phyloP scores from a whole-genome alignment of 2,329 filamentous ascomycete species.

The Sporothrix euskadiensis region DNA sequence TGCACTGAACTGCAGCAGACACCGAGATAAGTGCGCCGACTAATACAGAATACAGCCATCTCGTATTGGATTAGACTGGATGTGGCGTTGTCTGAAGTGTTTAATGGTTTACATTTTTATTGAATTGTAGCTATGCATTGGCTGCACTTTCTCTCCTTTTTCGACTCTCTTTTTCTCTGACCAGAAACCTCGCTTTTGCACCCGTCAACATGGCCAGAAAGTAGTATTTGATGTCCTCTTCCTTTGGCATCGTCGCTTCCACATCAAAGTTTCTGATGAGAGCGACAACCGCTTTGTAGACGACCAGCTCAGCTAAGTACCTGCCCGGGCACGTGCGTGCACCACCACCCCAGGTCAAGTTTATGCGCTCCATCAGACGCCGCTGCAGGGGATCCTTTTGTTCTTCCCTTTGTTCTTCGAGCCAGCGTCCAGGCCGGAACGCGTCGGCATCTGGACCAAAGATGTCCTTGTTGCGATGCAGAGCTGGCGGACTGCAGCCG shows the following conservation, averaged over 20 bases:
- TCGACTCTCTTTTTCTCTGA: background rate
- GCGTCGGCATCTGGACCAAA: slow-evolving; percentile 49
- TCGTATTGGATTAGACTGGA: too few relatives aligned
- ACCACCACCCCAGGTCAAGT: slow-evolving; percentile 55
- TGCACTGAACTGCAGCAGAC: too few relatives aligned
- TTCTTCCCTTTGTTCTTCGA: slow-evolving; percentile 35
- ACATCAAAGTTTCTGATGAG: slow-evolving; percentile 50
- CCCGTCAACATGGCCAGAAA: slow-evolving; percentile 57
- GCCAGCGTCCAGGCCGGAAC: slow-evolving; percentile 53
- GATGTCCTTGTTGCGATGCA: slow-evolving; percentile 53
- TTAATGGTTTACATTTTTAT: background rate
- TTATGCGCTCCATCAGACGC: slow-evolving; percentile 50
- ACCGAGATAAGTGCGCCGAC: too few relatives aligned
- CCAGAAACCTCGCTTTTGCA: slow-evolving; percentile 45
- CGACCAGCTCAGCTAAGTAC: slow-evolving; percentile 53
- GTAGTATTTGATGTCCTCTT: slow-evolving; percentile 47
- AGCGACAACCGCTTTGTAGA: slow-evolving; percentile 47
- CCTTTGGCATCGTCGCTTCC: slow-evolving; percentile 43
- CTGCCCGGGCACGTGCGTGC: slow-evolving; percentile 53
- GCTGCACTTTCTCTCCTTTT: slow-evolving; percentile 22
- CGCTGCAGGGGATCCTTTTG: slow-evolving; percentile 33
- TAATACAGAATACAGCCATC: too few relatives aligned
- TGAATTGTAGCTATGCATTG: background rate
- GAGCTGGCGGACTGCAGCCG: slow-evolving; percentile 51
- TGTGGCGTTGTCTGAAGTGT: too few relatives aligned